Base-by-base conservation (phyloP, 202 grass and related monocot species). In the Saccharum hybrid region DNA sequence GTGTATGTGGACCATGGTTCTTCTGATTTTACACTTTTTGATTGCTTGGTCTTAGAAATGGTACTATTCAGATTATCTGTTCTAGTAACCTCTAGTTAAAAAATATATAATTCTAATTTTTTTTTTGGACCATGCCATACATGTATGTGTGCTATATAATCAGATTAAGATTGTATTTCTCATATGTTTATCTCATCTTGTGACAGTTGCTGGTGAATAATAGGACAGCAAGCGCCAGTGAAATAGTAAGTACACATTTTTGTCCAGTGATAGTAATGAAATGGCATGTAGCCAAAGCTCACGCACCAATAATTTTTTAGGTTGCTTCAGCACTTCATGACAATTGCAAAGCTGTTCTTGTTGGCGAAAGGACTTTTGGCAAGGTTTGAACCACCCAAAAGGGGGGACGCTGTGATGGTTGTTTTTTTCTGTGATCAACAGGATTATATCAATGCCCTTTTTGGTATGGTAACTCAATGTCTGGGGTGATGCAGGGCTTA, bases 251-350 rank as follows among this genome's bases (percentile, higher is more conserved):
- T 90, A 73, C 67, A 28, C 30, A 54, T 66, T 73, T 66, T 62
- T 5, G 63, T 34, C 67, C 40, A 74, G 70, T 28, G 61, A 33
- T 48, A 75, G 33, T 57, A 68, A 46, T 72, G 74, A 12, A 42
- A 74, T 84, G 33, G 45, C 59, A 61, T 46, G 6, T 7, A 48
- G 56, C 80, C 66, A 49, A 60, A 57, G 54, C 33, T 77, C 54
- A 90, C 59, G 16, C 49, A 77, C 26, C 4, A 48, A 72, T 7
- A 54, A 42, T 78, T 83, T 86, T 73, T 61, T 83, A 98, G 96
- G 93, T 98, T 79, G 93, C 96, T 86, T 96, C 96, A 57, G 87
- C 96, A 40, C 96, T 98, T 86, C 96, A 94, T 96, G 96, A 98
- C 75, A 98, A 98, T 71, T 98, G 96, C 96, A 98, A 96, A 98